These are phyloP conservation scores for Penicillium corylophilum DNA, from an alignment of 2,329 filamentous ascomycete genomes.

Conservation along the genomic window DNA sequence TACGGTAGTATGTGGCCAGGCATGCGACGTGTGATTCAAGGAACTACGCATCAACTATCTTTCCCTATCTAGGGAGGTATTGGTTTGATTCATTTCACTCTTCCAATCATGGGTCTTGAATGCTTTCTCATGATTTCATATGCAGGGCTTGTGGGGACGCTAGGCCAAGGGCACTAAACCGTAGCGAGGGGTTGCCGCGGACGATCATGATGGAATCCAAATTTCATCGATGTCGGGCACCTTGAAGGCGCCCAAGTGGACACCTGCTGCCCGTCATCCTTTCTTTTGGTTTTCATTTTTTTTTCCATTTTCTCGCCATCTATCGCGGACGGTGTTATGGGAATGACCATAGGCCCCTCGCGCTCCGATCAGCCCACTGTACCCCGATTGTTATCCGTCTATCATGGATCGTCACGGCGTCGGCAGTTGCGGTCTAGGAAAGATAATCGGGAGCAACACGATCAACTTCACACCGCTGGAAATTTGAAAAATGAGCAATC, in stretches of 20 bases:
- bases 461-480: slow-evolving; percentile 1
- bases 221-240: neutral
- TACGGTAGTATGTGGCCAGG: slow-evolving; percentile 1
- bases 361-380: neutral
- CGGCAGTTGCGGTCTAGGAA: slow-evolving; percentile 15
- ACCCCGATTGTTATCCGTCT: slow-evolving; percentile 3
- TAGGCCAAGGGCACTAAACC: slow-evolving; percentile 8
- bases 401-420: neutral
- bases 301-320: neutral
- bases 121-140: slow-evolving; percentile 4
- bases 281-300: neutral
- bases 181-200: slow-evolving; percentile 7
- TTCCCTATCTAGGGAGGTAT: neutral
- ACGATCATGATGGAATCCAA: slow-evolving; percentile 19
- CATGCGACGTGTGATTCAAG: slow-evolving; percentile 1
- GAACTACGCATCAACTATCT: neutral
- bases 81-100: neutral
- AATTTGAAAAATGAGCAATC: slow-evolving; percentile 8
- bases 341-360: neutral
- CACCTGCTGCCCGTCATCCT: neutral
- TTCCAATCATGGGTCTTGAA: neutral
- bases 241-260: neutral
- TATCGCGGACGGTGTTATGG: slow-evolving; percentile 4
- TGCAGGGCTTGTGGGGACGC: slow-evolving; percentile 2
- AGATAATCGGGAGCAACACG: neutral